These are phyloP conservation scores for Paramecium bursaria DNA, from an alignment of 73 alveolate species.

Conservation along the genomic window DNA sequence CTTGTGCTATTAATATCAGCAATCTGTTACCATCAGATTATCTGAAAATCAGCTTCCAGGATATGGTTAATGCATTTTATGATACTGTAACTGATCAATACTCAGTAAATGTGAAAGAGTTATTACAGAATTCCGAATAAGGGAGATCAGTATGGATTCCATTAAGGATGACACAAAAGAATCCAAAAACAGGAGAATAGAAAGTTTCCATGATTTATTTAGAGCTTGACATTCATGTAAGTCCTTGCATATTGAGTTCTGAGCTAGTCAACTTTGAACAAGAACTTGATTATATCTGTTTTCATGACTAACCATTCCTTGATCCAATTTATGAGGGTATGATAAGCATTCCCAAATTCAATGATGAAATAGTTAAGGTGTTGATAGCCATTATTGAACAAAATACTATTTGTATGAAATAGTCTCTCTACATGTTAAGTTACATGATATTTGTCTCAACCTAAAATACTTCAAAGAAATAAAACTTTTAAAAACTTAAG, in stretches of 20 bases:
- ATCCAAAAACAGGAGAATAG: conserved; percentile 6
- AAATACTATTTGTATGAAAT: conserved; percentile 38
- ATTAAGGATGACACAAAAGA: not conserved
- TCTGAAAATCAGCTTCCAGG: not conserved
- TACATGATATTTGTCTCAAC: conserved; percentile 14
- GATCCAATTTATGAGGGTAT: conserved; percentile 51
- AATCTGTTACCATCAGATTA: not conserved
- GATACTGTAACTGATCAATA: conserved; percentile 19
- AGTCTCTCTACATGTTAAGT: conserved; percentile 23
- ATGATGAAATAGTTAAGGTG: conserved; percentile 23
- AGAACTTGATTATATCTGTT: conserved; percentile 18
- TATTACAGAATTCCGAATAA: not conserved
- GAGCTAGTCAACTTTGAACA: not conserved
- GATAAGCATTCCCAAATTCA: not conserved
- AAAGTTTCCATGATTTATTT: conserved; percentile 12
- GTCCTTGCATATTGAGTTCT: conserved; percentile 23
- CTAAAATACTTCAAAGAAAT: not conserved
- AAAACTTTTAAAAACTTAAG: not conserved
- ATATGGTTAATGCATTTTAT: conserved; percentile 47
- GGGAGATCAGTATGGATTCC: conserved; percentile 58
- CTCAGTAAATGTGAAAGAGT: not conserved
- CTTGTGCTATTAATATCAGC: conserved; percentile 13
- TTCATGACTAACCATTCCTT: not conserved
- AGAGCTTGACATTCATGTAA: conserved; percentile 38
- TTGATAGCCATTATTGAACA: not conserved